Evolutionary conservation across 2,329 filamentous ascomycete species (phyloP).

Genomic region (Diaporthe nobilis): DNA sequence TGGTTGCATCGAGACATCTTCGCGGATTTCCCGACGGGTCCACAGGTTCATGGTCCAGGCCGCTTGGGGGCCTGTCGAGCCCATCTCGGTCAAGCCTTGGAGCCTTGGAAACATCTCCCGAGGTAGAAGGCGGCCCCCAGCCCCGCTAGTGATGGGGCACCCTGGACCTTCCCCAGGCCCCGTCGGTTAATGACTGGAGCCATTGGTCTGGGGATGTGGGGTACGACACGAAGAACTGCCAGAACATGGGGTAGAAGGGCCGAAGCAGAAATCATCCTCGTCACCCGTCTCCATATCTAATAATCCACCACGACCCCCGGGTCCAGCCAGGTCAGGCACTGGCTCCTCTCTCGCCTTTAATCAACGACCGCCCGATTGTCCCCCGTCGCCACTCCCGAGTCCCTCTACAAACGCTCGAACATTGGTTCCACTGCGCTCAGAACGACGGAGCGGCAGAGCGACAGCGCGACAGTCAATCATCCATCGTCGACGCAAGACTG

Average conservation of each 20-base stretch:
- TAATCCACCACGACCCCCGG: background rate
- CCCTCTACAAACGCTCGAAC: background rate
- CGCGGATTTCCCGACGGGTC: constrained; percentile 18
- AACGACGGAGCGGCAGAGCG: background rate
- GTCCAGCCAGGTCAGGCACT: background rate
- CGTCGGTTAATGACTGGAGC: constrained; percentile 31
- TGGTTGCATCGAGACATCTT: background rate
- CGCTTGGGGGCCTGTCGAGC: background rate
- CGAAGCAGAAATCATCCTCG: constrained; percentile 15
- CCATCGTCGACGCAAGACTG: background rate
- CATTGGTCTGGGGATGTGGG: constrained; percentile 32
- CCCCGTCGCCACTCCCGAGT: background rate
- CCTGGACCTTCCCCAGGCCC: constrained; percentile 26
- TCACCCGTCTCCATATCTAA: constrained; percentile 24
- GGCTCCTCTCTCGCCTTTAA: background rate
- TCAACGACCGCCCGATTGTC: background rate
- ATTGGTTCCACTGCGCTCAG: background rate
- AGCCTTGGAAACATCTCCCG: background rate
- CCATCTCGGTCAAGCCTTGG: background rate
- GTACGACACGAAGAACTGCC: background rate
- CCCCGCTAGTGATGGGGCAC: background rate
- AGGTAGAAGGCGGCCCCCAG: background rate
- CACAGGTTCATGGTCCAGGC: background rate
- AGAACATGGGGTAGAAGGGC: constrained; percentile 31
- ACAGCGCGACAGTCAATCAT: background rate